phyloP scores from a whole-genome alignment of 164 flowering plant genomes.

The Vitis riparia region DNA sequence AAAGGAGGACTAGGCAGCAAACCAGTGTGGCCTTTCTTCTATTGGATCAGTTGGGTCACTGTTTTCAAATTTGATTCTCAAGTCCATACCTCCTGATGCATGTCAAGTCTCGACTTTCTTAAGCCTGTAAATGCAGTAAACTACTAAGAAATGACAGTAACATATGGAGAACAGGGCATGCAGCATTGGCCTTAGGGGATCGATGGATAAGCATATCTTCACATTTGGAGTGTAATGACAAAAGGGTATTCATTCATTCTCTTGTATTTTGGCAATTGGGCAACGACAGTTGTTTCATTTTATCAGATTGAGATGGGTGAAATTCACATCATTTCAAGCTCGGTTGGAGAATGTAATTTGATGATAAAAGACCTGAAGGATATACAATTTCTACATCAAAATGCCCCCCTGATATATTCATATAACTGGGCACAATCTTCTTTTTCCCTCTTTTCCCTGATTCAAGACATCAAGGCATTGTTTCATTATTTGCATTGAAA shows the following conservation, averaged over 20 bases:
- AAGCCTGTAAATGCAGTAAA: neutral
- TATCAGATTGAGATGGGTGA: no score
- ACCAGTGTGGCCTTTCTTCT: neutral
- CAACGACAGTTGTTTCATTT: neutral
- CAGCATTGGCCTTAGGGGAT: neutral
- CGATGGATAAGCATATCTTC: neutral
- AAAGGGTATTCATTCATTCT: neutral
- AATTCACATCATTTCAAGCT: no score
- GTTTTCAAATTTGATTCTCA: no score
- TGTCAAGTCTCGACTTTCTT: neutral
- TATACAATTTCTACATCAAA: no score
- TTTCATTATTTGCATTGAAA: no score
- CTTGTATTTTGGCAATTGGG: neutral
- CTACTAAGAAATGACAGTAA: neutral
- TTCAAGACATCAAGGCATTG: no score
- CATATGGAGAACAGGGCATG: neutral
- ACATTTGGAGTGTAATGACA: neutral
- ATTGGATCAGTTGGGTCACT: neutral
- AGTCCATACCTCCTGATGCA: neutral
- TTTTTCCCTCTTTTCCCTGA: no score
- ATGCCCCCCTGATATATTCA: no score
- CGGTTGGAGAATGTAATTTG: no score
- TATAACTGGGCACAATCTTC: no score
- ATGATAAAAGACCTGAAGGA: no score
- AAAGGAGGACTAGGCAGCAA: constrained; percentile 32